Conservation (phyloP, 1,284 basidiomycete species). For the Ceratobasidium papillatum region DNA sequence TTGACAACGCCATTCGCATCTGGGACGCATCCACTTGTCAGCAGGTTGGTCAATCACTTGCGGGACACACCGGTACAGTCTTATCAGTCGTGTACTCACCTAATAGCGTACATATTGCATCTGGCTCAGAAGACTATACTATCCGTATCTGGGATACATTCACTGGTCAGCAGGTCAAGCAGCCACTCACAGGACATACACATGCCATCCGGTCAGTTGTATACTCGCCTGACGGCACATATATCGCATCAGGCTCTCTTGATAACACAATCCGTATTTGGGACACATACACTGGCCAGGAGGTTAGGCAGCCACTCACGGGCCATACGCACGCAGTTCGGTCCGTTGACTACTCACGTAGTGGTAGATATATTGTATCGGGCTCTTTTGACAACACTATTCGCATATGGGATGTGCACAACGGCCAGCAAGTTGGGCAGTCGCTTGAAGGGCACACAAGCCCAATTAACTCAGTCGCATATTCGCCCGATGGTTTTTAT, state of each 20-base stretch:
- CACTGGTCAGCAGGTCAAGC: not conserved
- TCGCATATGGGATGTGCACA: not conserved
- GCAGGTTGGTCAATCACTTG: not conserved
- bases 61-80: not conserved
- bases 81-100: constrained; percentile 30
- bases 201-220: not conserved
- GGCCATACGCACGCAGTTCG: constrained; percentile 26
- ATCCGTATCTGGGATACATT: constrained; percentile 33
- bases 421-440: not conserved
- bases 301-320: not conserved
- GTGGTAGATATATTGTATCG: too few species aligned
- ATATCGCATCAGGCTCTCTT: constrained; percentile 15
- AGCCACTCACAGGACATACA: not conserved
- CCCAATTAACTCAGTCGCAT: too few species aligned
- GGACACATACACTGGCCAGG: not conserved
- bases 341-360: not conserved
- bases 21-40: not conserved
- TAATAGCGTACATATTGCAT: constrained; percentile 15
- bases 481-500: too few species aligned
- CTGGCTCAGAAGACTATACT: constrained; percentile 8
- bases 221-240: constrained; percentile 2
- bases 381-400: not conserved
- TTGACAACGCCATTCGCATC: not conserved
- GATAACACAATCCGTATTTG: constrained; percentile 22
- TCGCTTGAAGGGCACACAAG: not conserved